phyloP scores from a whole-genome alignment of 768 basidiomycete genomes.

The Lentinula edodes region DNA sequence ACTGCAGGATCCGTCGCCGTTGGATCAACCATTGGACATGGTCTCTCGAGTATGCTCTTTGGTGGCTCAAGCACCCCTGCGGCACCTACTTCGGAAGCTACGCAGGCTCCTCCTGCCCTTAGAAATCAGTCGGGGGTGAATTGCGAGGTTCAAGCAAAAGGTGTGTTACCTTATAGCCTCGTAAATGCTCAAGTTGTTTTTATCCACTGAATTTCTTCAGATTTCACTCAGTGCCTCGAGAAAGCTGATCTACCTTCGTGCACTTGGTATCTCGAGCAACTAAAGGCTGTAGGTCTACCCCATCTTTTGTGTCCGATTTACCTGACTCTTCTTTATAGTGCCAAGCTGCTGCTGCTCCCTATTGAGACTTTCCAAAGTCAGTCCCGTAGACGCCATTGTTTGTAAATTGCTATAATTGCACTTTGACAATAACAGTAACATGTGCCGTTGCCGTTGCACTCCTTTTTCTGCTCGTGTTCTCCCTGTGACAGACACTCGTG shows the following conservation, averaged over 20 bases:
- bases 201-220: conserved; percentile 26
- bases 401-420: too few species aligned
- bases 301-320: conserved; percentile 5
- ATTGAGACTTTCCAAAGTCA: conserved; percentile 17
- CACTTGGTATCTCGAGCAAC: conserved; percentile 82
- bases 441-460: too few species aligned
- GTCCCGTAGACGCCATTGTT: too few species aligned
- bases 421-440: too few species aligned
- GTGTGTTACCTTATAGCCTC: conserved; percentile 25
- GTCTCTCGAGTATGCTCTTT: conserved; percentile 86
- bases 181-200: not conserved
- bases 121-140: conserved; percentile 30
- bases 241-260: conserved; percentile 76
- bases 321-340: conserved; percentile 38
- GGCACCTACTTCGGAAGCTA: conserved; percentile 38
- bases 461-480: too few species aligned
- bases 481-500: too few species aligned
- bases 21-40: conserved; percentile 85
- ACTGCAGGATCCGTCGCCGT: conserved; percentile 88
- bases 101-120: conserved; percentile 40
- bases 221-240: conserved; percentile 83
- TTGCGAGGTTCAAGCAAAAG: conserved; percentile 84
- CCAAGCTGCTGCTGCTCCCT: conserved; percentile 68
- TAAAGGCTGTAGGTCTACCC: conserved; percentile 66
- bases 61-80: conserved; percentile 50